phyloP scores from a whole-genome alignment of 106 monocot species.

The Gastrodia elata region DNA sequence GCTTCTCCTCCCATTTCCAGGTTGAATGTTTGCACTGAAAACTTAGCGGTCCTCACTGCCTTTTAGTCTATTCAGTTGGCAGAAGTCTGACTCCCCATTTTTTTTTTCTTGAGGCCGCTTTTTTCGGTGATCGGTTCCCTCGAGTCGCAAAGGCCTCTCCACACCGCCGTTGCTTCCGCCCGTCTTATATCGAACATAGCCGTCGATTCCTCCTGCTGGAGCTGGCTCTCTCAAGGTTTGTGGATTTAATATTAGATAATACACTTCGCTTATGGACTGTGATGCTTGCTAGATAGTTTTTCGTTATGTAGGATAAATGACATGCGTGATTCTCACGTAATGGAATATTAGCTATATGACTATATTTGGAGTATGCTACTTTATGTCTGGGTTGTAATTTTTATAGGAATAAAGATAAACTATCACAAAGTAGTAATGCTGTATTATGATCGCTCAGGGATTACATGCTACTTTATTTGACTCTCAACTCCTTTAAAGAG shows the following conservation, averaged over 20 bases:
- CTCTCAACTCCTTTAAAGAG: neutral
- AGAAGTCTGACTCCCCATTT: neutral
- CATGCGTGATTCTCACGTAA: too few species aligned
- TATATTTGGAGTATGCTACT: neutral
- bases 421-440: neutral
- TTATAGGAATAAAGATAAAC: neutral
- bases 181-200: slow-evolving; percentile 45
- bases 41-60: neutral
- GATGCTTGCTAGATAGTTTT: neutral
- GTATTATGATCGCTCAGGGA: neutral
- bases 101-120: slow-evolving; percentile 16
- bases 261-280: neutral
- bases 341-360: too few species aligned
- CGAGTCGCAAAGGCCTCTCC: slow-evolving; percentile 44
- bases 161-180: slow-evolving; percentile 35
- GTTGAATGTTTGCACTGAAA: neutral
- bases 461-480: neutral
- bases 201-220: slow-evolving; percentile 50
- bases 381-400: neutral
- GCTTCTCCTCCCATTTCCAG: slow-evolving; percentile 15
- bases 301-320: too few species aligned
- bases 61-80: neutral
- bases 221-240: slow-evolving; percentile 50
- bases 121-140: slow-evolving; percentile 20
- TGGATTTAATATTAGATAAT: neutral